Percentiles rank a stretch among this genome's conserved stretches.
phyloP scores from a whole-genome alignment of 441 rosid species.

The Theobroma grandiflorum region DNA sequence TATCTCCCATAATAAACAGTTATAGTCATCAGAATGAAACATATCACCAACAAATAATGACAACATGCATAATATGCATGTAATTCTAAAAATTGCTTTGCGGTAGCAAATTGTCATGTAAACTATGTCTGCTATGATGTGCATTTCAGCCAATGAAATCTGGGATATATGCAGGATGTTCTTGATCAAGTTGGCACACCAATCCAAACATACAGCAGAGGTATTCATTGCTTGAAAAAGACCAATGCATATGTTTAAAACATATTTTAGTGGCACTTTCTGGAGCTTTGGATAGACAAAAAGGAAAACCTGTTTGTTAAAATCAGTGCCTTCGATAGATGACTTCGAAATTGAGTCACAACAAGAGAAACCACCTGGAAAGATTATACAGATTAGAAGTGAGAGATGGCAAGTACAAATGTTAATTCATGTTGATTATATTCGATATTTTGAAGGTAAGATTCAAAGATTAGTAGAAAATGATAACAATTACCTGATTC shows the following conservation, averaged over 20 bases:
- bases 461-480: slow-evolving; percentile 3
- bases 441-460: slow-evolving; percentile 7
- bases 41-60: background rate
- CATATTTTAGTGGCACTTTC: slow-evolving; percentile 1
- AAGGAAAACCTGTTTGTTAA: slow-evolving; percentile 76
- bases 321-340: slow-evolving; percentile 80
- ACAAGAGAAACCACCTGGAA: slow-evolving; percentile 74
- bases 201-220: background rate
- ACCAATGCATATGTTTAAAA: background rate
- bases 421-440: slow-evolving; percentile 12
- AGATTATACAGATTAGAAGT: background rate
- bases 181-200: background rate
- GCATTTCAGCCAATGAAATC: slow-evolving; percentile 6
- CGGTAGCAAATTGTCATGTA: background rate
- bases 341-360: slow-evolving; percentile 80
- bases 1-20: background rate
- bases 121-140: background rate
- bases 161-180: background rate
- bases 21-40: background rate
- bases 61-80: background rate
- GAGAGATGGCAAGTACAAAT: slow-evolving; percentile 18
- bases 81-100: background rate
- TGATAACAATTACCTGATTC: slow-evolving; percentile 54
- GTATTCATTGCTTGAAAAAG: slow-evolving; percentile 15
- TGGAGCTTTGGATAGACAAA: slow-evolving; percentile 13